Evolutionary conservation across 208 protist genomes (phyloP).

Genomic region (Lotmaria passim): DNA sequence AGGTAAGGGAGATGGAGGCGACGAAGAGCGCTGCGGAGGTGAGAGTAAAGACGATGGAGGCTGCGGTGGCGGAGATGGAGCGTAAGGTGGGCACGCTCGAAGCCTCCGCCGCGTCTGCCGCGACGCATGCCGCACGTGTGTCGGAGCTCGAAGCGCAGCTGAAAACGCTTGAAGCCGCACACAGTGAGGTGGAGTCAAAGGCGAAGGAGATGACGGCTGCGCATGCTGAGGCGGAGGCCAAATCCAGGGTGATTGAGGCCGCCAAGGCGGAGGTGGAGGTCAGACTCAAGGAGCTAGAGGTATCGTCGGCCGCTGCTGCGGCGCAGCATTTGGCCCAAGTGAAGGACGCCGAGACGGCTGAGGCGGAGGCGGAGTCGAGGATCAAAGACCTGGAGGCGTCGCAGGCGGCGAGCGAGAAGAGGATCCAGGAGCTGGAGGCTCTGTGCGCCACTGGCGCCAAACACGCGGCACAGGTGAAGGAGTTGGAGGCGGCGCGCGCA

Average conservation of each 20-base stretch:
- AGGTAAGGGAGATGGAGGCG: constrained; percentile 5
- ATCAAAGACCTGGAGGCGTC: background rate
- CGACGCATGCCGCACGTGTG: background rate
- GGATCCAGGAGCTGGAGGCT: background rate
- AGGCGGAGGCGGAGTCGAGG: background rate
- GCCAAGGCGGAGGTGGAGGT: background rate
- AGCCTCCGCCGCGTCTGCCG: background rate
- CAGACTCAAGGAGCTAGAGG: background rate
- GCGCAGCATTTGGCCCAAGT: background rate
- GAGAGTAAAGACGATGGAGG: background rate
- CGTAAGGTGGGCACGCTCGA: background rate
- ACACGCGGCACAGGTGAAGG: background rate
- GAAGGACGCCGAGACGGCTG: background rate
- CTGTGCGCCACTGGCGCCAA: background rate
- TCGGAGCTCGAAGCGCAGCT: constrained; percentile 4
- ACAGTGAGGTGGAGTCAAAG: background rate
- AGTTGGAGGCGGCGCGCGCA: constrained; percentile 10
- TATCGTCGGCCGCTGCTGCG: background rate
- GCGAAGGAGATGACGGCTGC: constrained; percentile 9
- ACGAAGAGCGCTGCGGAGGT: background rate
- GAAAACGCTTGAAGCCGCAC: constrained; percentile 4
- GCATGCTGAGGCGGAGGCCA: background rate
- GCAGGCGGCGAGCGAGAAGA: background rate
- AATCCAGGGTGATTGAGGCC: background rate
- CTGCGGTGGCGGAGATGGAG: background rate